phyloP scores from a whole-genome alignment of 495 filamentous ascomycete genomes.

The Aspergillus diversus region DNA sequence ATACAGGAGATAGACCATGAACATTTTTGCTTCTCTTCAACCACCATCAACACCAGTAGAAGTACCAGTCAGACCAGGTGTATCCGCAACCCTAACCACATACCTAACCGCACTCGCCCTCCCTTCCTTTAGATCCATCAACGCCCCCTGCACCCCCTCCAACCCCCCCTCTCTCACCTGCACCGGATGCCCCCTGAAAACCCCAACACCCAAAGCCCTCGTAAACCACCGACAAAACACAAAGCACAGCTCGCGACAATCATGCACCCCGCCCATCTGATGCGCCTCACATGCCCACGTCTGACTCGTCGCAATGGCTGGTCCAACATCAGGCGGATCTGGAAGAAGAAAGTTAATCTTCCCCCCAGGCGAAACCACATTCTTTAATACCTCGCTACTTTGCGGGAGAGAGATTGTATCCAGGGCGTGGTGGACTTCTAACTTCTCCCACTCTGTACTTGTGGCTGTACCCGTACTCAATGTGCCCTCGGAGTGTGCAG shows the following conservation, averaged over 20 bases:
- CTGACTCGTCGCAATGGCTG: slow-evolving; percentile 14
- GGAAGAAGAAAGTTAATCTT: slow-evolving; percentile 61
- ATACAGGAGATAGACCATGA: no score
- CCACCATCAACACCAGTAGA: no score
- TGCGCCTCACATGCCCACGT: slow-evolving; percentile 33
- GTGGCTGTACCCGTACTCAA: no score
- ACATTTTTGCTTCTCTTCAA: no score
- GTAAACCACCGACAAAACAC: slow-evolving; percentile 58
- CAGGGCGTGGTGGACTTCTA: slow-evolving; percentile 49
- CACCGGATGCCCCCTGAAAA: slow-evolving; percentile 64
- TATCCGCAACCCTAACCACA: slow-evolving; percentile 69
- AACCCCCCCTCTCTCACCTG: slow-evolving; percentile 65
- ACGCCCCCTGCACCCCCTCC: slow-evolving; percentile 56
- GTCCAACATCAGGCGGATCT: slow-evolving; percentile 31
- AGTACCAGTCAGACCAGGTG: slow-evolving; percentile 23
- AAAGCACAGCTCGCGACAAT: slow-evolving; percentile 60
- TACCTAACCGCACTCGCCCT: slow-evolving; percentile 70
- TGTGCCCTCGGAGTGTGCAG: no score
- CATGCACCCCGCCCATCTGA: slow-evolving; percentile 27
- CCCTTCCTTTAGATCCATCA: slow-evolving; percentile 62
- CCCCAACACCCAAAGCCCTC: slow-evolving; percentile 57
- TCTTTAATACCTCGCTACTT: slow-evolving; percentile 36
- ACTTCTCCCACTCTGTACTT: no score
- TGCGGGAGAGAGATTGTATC: slow-evolving; percentile 64
- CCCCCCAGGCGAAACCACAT: slow-evolving; percentile 33